Conservation (phyloP, 2,329 filamentous ascomycete species). For the Talaromyces rugulosus region DNA sequence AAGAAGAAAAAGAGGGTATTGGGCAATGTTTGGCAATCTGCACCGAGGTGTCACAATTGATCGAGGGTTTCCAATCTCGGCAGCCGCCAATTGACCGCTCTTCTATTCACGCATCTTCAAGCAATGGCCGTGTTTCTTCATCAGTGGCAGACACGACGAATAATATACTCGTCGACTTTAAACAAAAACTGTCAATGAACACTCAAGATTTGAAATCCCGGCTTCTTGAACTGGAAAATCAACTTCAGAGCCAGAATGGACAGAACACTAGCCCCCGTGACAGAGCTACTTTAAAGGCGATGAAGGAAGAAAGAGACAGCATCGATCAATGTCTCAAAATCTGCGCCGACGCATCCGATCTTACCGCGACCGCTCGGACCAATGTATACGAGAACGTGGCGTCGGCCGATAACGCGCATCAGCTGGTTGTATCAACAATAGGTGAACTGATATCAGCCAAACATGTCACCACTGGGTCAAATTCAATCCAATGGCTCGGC, state of each 20-base stretch:
- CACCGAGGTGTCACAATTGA: constrained; percentile 27
- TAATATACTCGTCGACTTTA: no score
- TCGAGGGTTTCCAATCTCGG: constrained; percentile 22
- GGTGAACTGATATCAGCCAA: constrained; percentile 29
- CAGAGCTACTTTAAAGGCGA: constrained; percentile 3
- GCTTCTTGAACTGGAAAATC: no score
- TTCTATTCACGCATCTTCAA: no score
- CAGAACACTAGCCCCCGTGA: no score
- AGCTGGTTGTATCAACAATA: constrained; percentile 28
- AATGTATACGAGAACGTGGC: constrained; percentile 28
- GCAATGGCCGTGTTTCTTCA: no score
- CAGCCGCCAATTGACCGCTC: not conserved
- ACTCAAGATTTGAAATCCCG: no score
- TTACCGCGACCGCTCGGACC: constrained; percentile 20
- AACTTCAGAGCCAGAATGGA: no score
- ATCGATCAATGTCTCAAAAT: constrained; percentile 24
- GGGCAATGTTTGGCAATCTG: constrained; percentile 34
- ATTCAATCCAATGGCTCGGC: constrained; percentile 28
- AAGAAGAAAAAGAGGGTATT: constrained; percentile 32
- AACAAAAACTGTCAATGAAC: no score
- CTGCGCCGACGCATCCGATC: constrained; percentile 22
- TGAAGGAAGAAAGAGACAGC: constrained; percentile 26
- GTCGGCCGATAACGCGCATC: constrained; percentile 24
- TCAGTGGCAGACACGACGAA: no score
- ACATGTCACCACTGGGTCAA: constrained; percentile 28